Base-by-base conservation (phyloP, 371 early-diverging fungal species). In the Batkoa obscura region DNA sequence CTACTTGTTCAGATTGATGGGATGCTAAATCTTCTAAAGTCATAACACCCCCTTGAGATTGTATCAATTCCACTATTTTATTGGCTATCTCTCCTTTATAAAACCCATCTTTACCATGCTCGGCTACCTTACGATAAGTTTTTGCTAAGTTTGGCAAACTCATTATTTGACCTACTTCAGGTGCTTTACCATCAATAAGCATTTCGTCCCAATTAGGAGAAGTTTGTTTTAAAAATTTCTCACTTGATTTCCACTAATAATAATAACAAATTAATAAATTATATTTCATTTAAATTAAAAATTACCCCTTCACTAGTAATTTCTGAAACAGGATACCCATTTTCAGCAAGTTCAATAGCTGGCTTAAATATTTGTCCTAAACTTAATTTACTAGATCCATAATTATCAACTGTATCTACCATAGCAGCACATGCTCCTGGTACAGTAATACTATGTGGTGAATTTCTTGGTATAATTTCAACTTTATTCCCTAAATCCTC, bases 381-480 rank as follows among this genome's bases (percentile, higher is more conserved):
- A 12, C 72, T 63, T 15, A 88, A 35, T 48, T 74, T 73, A 2
- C 79, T 75, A 9, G 78, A 78, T 3, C 94, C 94, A 71, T 87
- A 87, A 9, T 58, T 33, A 36, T 74, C 61, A 0, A 84, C 66
- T 1, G 83, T 78, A 54, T 86, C 83, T 6, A 75, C 71, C 79
- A 88, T 81, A 1, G 83, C 86, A 17, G 78, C 75, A 3, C 84
- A 78, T 30, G 88, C 87, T n/a, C 90, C 88, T 4, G 92, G 94
- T 8, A 91, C 83, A 5, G 84, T 87, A 15, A 82, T 74, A 1
- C 79, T 64, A 61, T 81, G 73, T 23, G 74, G 65, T 47, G 73
- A 76, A 50, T 30, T 46, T 6, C 35, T 49, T 30, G 85, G 78
- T 23, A 81, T 62, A 12, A 59, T 43, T 4, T 50, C 41, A n/a